A percentile compares a stretch with the other conserved stretches of the same genome.
phyloP scores from a whole-genome alignment of 306 rosid species.

The Hylodesmum podocarpum region DNA sequence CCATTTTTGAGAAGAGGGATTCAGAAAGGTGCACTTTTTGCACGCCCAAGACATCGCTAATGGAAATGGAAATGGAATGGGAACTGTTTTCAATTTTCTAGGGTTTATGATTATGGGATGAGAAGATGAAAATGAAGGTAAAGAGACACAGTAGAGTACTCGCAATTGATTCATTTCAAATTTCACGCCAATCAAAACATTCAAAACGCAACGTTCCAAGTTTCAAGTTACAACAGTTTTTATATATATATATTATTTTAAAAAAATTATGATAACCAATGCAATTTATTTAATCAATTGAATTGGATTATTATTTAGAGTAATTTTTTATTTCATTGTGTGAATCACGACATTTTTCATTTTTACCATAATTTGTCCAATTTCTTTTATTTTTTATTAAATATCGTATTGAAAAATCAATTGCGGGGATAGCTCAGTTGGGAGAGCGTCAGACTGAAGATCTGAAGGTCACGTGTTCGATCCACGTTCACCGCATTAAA shows the following conservation, averaged over 20 bases:
- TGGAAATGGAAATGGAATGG: constrained; percentile 9
- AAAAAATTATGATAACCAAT: too few relatives aligned
- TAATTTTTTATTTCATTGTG: too few relatives aligned
- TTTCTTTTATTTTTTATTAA: too few relatives aligned
- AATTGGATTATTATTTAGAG: too few relatives aligned
- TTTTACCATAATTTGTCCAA: too few relatives aligned
- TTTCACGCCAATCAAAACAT: not conserved
- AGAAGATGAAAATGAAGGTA: not conserved
- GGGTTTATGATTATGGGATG: constrained; percentile 27
- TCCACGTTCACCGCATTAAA: constrained; percentile 39
- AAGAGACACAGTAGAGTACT: not conserved
- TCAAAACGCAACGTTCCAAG: constrained; percentile 4
- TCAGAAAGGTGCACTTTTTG: constrained; percentile 74
- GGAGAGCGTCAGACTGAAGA: constrained; percentile 48
- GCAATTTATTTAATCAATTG: too few relatives aligned
- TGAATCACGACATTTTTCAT: too few relatives aligned
- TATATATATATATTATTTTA: too few relatives aligned
- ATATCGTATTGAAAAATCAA: too few relatives aligned
- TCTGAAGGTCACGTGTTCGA: constrained; percentile 46
- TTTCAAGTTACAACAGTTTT: too few relatives aligned
- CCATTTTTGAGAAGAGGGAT: constrained; percentile 55
- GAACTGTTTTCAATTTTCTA: constrained; percentile 15
- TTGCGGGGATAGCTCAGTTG: constrained; percentile 44
- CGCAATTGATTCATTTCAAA: constrained; percentile 32
- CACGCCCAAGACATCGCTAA: constrained; percentile 76